These are phyloP conservation scores for Arbutus unedo DNA, from an alignment of 148 eudicot genomes.

Conservation along the genomic window DNA sequence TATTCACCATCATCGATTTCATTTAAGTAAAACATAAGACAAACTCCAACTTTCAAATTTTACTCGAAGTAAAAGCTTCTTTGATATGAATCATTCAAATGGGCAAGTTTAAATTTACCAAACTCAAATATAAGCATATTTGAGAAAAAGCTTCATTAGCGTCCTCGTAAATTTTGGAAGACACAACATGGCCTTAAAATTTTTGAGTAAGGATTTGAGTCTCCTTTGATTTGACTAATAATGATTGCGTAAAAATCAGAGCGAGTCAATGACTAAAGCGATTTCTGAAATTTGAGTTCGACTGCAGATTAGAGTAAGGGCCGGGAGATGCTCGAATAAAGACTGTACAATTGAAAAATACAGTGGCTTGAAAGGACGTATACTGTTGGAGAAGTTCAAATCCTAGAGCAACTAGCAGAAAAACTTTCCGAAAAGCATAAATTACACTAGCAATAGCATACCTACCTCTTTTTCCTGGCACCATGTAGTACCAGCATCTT, in stretches of 20 bases:
- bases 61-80: background rate
- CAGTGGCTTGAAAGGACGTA: background rate
- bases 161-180: background rate
- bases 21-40: background rate
- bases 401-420: background rate
- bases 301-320: background rate
- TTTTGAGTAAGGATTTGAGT: background rate
- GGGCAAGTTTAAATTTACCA: background rate
- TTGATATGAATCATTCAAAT: background rate
- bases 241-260: background rate
- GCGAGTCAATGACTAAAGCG: background rate
- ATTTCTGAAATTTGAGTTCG: background rate
- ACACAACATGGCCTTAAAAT: background rate
- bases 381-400: background rate
- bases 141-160: background rate
- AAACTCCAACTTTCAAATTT: background rate
- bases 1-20: constrained; percentile 6
- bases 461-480: constrained; percentile 73
- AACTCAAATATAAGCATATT: background rate
- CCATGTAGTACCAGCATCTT: constrained; percentile 45
- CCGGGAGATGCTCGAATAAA: background rate
- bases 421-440: background rate
- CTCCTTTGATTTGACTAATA: background rate
- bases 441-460: constrained; percentile 18
- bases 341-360: background rate